Base-by-base conservation (phyloP, 73 alveolate genomes). In the Tetrahymena thermophila region DNA sequence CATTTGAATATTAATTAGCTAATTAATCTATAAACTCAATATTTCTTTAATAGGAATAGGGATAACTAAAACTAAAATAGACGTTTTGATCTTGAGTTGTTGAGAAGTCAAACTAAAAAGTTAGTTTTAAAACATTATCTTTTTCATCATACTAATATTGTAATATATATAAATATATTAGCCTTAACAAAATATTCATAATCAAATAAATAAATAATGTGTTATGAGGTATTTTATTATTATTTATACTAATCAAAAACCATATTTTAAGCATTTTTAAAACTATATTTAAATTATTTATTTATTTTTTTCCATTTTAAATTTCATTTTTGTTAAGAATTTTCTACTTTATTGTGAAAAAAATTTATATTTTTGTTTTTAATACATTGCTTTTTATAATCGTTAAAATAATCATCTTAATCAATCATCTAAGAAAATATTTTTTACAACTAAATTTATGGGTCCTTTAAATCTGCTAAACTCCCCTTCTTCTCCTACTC, bases 51-150 rank as follows among this genome's bases (percentile, higher is more conserved):
- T 94, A 97, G 58, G 96, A 85, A 71, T 89, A 97, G 37, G 98
- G 98, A 58, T 96, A 97, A 35, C 97, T 93, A 93, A 96, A 97
- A n/a, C 98, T 98, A 94, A 97, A 97, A 89, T 96, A 97, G 57
- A 95, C 95, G 23, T 56, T 31, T 84, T 94, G 95, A n/a, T 71
- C 89, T 25, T 2, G 8, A 11, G 35, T 19, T 28, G 93, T 55
- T 35, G 94, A 89, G 95, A 97, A 96, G 23, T 84, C 93, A 94
- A 96, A 97, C 1, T 58, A 34, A 44, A 94, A 97, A 34, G 96
- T 85, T 14, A 97, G 85, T 31, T 40, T 71, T 56, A 97, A 85
- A 8, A 71, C 89, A 71, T 97, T 97, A 14, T 94, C 96, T 16
- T 40, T 35, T 0, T 71, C 84, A 84, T 71, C 93, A 35, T 96